These are phyloP conservation scores for Acanthamoeba comandoni DNA, from an alignment of 208 protist species.

Conservation along the genomic window DNA sequence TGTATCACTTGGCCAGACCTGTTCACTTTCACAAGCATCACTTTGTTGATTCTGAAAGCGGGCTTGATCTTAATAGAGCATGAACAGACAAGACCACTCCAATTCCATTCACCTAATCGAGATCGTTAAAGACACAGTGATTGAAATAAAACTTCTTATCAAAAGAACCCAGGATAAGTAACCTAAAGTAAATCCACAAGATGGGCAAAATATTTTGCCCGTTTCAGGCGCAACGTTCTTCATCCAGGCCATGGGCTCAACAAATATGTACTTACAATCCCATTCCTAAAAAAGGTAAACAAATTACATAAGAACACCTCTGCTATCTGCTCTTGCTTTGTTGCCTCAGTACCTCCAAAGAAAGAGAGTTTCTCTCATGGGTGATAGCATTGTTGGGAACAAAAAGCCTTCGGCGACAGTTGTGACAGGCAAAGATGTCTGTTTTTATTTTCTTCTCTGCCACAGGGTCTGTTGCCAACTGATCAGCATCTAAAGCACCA, in stretches of 20 bases:
- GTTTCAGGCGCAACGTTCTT: slow-evolving; percentile 1
- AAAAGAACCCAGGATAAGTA: too few relatives aligned
- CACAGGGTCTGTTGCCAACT: slow-evolving; percentile 1
- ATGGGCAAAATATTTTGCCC: background rate
- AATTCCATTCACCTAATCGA: slow-evolving; percentile 33
- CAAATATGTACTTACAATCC: slow-evolving; percentile 22
- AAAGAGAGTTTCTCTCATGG: background rate
- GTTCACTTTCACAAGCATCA: background rate
- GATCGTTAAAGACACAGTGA: too few relatives aligned
- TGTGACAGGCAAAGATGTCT: background rate
- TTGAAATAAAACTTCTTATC: too few relatives aligned
- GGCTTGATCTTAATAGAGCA: slow-evolving; percentile 10
- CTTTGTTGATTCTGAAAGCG: slow-evolving; percentile 21
- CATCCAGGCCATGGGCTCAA: slow-evolving; percentile 32
- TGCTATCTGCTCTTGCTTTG: too few relatives aligned
- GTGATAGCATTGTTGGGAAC: background rate
- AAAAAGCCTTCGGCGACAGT: slow-evolving; percentile 12
- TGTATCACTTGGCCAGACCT: too few relatives aligned
- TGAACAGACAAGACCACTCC: background rate
- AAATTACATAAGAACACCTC: too few relatives aligned
- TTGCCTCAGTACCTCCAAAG: too few relatives aligned
- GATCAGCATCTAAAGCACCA: background rate
- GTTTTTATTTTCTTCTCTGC: background rate
- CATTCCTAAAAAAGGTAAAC: background rate
- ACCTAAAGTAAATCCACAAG: background rate